These are phyloP conservation scores for Suhomyces tanzawaensis DNA, from an alignment of 805 yeast species.

Conservation along the genomic window DNA sequence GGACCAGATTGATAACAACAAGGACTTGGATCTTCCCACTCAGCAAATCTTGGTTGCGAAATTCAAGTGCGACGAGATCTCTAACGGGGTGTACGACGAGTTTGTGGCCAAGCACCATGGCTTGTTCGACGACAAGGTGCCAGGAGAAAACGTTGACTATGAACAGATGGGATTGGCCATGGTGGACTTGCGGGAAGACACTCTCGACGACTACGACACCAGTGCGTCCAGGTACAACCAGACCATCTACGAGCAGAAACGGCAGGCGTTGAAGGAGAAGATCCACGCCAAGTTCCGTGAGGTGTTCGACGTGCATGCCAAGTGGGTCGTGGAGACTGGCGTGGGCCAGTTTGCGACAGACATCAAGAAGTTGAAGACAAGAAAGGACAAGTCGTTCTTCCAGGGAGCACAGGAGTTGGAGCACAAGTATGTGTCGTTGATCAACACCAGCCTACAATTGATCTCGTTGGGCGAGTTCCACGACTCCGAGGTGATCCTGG, in stretches of 20 bases:
- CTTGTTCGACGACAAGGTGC: constrained; percentile 9
- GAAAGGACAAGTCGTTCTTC: constrained; percentile 5
- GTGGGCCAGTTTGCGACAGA: constrained; percentile 11
- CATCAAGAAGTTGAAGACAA: constrained; percentile 11
- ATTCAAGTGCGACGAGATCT: constrained; percentile 90
- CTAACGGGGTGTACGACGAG: constrained; percentile 35
- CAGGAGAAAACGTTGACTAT: constrained; percentile 35
- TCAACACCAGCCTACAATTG: constrained; percentile 8
- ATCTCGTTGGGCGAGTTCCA: constrained; percentile 17
- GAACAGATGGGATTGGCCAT: constrained; percentile 45
- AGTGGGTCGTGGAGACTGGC: constrained; percentile 16
- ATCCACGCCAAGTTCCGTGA: constrained; percentile 42
- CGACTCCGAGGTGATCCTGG: constrained; percentile 7
- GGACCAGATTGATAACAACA: constrained; percentile 90
- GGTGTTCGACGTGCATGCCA: constrained; percentile 35
- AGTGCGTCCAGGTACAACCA: constrained; percentile 74
- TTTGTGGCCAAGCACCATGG: constrained; percentile 22
- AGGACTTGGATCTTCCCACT: constrained; percentile 93
- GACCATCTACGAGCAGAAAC: constrained; percentile 64
- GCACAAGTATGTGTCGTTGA: background rate
- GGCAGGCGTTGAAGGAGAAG: constrained; percentile 45
- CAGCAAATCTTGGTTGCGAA: constrained; percentile 94
- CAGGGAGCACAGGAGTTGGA: constrained; percentile 1
- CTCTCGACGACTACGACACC: constrained; percentile 57
- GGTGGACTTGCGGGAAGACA: constrained; percentile 40